Conservation (phyloP, 345 rosid species). For the Acer negundo region DNA sequence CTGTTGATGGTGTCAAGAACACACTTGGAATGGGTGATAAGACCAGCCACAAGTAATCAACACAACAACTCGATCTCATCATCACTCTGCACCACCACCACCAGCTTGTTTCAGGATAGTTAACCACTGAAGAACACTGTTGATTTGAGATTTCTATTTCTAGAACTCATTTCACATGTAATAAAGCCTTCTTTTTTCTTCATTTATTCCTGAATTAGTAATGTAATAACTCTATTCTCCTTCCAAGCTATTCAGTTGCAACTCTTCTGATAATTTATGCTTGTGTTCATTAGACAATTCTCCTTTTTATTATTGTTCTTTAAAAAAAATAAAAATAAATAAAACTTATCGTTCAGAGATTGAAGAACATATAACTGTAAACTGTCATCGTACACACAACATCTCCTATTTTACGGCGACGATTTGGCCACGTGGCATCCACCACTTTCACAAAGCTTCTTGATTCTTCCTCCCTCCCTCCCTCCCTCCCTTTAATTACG, state of each 20-base stretch:
- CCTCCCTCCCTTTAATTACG: neutral
- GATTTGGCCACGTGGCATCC: neutral
- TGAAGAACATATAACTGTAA: neutral
- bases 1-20: neutral
- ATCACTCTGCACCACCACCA: too few relatives aligned
- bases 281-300: too few relatives aligned
- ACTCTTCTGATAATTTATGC: too few relatives aligned
- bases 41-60: neutral
- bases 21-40: neutral
- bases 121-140: too few relatives aligned
- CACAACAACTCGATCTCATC: too few relatives aligned
- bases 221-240: too few relatives aligned
- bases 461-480: neutral
- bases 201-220: too few relatives aligned
- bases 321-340: too few relatives aligned
- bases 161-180: neutral
- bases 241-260: too few relatives aligned
- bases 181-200: neutral
- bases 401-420: neutral
- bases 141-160: neutral
- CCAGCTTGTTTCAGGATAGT: neutral
- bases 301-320: too few relatives aligned
- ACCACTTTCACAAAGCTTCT: conserved; percentile 11
- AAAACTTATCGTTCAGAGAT: too few relatives aligned
- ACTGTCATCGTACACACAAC: neutral